Evolutionary conservation across 345 rosid species (phyloP), one percentile per base, ranked within the genome.

Genomic region (Litchi chinensis): DNA sequence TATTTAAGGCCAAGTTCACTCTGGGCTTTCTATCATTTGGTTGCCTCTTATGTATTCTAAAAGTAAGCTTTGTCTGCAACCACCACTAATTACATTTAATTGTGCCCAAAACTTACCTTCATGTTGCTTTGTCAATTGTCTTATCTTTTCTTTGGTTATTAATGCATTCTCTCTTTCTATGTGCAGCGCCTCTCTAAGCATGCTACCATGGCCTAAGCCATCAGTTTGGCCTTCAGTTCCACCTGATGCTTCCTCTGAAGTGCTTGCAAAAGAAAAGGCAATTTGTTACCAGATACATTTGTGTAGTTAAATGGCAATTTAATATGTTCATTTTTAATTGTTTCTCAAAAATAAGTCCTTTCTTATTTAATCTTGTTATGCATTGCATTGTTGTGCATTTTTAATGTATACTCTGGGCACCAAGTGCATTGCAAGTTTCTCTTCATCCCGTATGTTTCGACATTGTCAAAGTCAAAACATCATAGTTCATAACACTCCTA

Each of bases 121-220:
- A 60, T 62, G 43, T 56, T 65, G 28, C 48, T 79, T 41, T 68
- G 65, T 64, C 59, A 76, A 77, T 64, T 65, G 73, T 59, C 44
- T 21, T 50, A 37, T 19, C 75, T 56, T 63, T 84, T 56, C 24
- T 48, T 32, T 68, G 60, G 13, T 68, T 79, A 74, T 68, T 68
- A 40, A 80, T 70, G 22, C 71, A 24, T 77, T 68, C 68, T 60
- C 68, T 70, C 54, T 80, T 80, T 64, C 81, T 84, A 75, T 83
- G 85, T 69, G 83, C 94, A 94, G 99, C 89, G 99, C 98, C 79
- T 93, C 89, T 37, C 97, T 96, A 70, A 94, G 99, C 86, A 93
- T 96, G 98, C 93, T 96, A 60, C 95, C 98, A 77, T 96, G 99
- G 99, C 98, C 99, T 70, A 96, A 90, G 82, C 98, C 99, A 71